These are phyloP conservation scores for Acrocalymma vagum DNA, from an alignment of 2,329 filamentous ascomycete species.

Conservation along the genomic window DNA sequence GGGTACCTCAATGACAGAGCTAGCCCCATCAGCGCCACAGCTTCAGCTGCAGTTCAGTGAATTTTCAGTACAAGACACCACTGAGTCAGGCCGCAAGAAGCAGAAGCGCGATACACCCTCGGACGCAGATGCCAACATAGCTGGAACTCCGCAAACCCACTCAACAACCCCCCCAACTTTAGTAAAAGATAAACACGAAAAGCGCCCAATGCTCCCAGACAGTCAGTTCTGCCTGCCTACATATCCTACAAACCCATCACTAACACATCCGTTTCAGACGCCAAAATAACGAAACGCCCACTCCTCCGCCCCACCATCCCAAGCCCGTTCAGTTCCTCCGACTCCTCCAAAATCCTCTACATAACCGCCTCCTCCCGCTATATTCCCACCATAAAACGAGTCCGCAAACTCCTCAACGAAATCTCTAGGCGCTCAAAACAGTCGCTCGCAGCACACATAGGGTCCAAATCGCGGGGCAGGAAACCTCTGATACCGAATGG, in stretches of 20 bases:
- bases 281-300: constrained; percentile 60
- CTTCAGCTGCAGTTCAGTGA: constrained; percentile 17
- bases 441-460: constrained; percentile 20
- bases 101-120: not conserved
- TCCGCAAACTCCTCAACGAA: constrained; percentile 68
- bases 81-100: constrained; percentile 1
- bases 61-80: constrained; percentile 4
- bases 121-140: not conserved
- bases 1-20: constrained; percentile 9
- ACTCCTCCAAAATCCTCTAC: constrained; percentile 68
- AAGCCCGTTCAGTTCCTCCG: constrained; percentile 60
- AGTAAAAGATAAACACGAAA: constrained; percentile 11
- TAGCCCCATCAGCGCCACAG: constrained; percentile 23
- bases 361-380: constrained; percentile 72
- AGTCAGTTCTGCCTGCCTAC: constrained; percentile 21
- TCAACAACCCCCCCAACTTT: constrained; percentile 8
- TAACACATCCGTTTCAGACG: constrained; percentile 44
- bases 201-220: constrained; percentile 29
- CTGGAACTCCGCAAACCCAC: constrained; percentile 2
- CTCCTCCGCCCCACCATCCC: constrained; percentile 65
- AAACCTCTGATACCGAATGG: constrained; percentile 26
- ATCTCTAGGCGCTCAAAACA: constrained; percentile 61
- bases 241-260: not conserved
- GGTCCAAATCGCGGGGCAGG: not conserved
- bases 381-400: constrained; percentile 72